Evolutionary conservation across 2,329 filamentous ascomycete genomes (phyloP), one percentile per base, ranked within the genome.

Genomic region (Tolypocladium paradoxum): DNA sequence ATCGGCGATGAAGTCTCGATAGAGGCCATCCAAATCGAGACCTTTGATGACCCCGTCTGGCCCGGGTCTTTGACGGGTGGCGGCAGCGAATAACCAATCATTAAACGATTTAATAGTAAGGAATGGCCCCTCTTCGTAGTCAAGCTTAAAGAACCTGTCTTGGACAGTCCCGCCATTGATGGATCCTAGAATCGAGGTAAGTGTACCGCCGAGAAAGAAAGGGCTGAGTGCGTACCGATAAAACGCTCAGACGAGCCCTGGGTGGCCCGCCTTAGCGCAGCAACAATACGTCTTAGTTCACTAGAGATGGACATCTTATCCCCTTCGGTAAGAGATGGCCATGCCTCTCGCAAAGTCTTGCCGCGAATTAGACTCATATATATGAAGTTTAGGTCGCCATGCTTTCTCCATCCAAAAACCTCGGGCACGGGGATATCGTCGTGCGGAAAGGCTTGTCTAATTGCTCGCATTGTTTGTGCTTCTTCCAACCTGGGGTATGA

Each of bases 361-460:
- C n/a, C n/a, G n/a, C n/a, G n/a, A n/a, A 43, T 20, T 20, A 43
- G 20, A 31, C 54, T 55, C 56, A 59, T 61, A 22, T 57, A 61
- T 27, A 61, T 53, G 51, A 58, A 58, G 22, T 38, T 48, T 8
- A 16, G 50, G 58, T 59, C 9, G 9, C n/a, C 35, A 16, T 49
- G 20, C 35, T n/a, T 53, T 61, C 57, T 55, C 58, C 54, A 60
- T 11, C 53, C 55, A 36, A 60, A 59, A 72, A 83, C 70, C 36
- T 59, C 56, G 2, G 58, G 58, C 1, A 59, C 50, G 12, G 53
- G 57, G 35, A 59, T 35, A 29, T 54, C 51, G 8, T 20, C 22
- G 9, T 57, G 35, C 3, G 49, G 51, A 18, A 57, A 57, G 2
- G 47, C 35, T 36, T 50, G 22, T 37, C 50, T 45, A 3, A 57